Evolutionary conservation across 2,329 filamentous ascomycete genomes (phyloP).

Genomic region (Fusarium tricinctum): DNA sequence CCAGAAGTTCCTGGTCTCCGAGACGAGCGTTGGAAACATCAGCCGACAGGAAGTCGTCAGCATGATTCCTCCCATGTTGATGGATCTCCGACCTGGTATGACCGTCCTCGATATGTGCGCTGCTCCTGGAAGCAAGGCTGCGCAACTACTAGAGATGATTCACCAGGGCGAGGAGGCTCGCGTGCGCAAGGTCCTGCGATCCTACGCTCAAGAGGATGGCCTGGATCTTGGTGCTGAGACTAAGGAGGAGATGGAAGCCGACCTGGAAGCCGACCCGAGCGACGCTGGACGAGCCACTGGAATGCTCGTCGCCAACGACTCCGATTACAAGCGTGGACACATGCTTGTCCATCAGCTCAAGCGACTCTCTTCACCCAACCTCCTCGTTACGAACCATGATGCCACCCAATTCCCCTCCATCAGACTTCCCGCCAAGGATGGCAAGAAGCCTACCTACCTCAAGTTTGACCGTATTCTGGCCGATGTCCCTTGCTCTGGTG

Average conservation of each 20-base stretch:
- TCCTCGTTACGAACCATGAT: slow-evolving; percentile 98
- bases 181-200: slow-evolving; percentile 77
- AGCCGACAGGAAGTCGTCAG: slow-evolving; percentile 97
- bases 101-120: slow-evolving; percentile 96
- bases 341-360: slow-evolving; percentile 99
- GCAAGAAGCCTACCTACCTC: slow-evolving; percentile 77
- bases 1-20: slow-evolving; percentile 97
- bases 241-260: slow-evolving; percentile 62
- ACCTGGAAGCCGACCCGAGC: slow-evolving; percentile 70
- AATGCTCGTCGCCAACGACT: slow-evolving; percentile 93
- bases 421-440: slow-evolving; percentile 75
- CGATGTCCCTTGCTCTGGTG: slow-evolving; percentile 96
- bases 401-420: slow-evolving; percentile 96
- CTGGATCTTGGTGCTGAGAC: slow-evolving; percentile 65
- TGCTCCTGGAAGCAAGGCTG: slow-evolving; percentile 96
- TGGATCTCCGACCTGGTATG: slow-evolving; percentile 93
- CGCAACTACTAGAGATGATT: slow-evolving; percentile 94
- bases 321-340: slow-evolving; percentile 95
- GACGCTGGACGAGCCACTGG: slow-evolving; percentile 93
- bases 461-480: slow-evolving; percentile 98
- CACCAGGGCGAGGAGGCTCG: slow-evolving; percentile 92
- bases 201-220: slow-evolving; percentile 72
- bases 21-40: slow-evolving; percentile 97
- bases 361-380: slow-evolving; percentile 93
- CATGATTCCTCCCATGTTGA: slow-evolving; percentile 96